Percentiles rank a stretch among this genome's conserved stretches.
phyloP scores from a whole-genome alignment of 306 rosid species.

The Pueraria montana region DNA sequence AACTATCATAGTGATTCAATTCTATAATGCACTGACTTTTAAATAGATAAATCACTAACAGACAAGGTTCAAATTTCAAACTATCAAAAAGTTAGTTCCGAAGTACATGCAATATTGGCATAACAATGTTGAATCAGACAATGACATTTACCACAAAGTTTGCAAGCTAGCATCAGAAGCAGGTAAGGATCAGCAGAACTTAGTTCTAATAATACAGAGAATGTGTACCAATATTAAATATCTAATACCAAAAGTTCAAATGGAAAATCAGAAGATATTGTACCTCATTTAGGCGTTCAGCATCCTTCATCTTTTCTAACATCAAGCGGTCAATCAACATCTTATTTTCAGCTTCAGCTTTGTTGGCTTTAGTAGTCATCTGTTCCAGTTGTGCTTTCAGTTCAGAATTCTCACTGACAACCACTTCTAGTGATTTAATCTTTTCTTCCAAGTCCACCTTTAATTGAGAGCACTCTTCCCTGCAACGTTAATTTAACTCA shows the following conservation, averaged over 20 bases:
- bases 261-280: conserved; percentile 4
- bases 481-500: conserved; percentile 48
- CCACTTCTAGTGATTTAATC: conserved; percentile 73
- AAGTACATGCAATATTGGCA: conserved; percentile 2
- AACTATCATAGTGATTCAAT: conserved; percentile 25
- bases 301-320: conserved; percentile 99
- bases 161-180: conserved; percentile 7
- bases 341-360: conserved; percentile 90
- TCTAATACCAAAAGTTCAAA: conserved; percentile 11
- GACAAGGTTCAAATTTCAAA: conserved; percentile 28
- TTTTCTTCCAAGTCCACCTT: conserved; percentile 82
- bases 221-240: conserved; percentile 37
- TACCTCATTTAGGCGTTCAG: conserved; percentile 99
- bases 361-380: conserved; percentile 68
- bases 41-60: conserved; percentile 13
- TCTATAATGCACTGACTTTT: conserved; percentile 19
- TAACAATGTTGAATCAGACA: neutral
- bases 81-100: conserved; percentile 4
- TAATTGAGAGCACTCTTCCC: conserved; percentile 79
- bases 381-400: conserved; percentile 73
- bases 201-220: conserved; percentile 26
- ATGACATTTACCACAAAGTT: conserved; percentile 26
- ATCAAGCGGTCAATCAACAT: conserved; percentile 95
- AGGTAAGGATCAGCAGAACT: neutral
- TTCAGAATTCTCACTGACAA: conserved; percentile 81